phyloP scores from a whole-genome alignment of 2,329 filamentous ascomycete genomes.

The Fusarium sp. region DNA sequence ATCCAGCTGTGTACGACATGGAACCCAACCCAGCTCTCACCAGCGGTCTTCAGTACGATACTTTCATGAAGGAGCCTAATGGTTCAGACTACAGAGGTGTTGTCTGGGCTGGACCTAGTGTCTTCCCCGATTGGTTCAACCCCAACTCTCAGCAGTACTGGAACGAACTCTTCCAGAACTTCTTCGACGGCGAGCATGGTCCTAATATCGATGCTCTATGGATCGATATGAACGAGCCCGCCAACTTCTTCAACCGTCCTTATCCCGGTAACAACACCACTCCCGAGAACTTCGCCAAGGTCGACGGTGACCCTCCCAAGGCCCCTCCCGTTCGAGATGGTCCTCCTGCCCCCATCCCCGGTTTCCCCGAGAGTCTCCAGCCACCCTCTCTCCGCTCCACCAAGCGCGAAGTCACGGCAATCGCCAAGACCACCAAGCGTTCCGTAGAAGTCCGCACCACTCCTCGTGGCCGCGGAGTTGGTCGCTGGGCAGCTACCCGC shows the following conservation, averaged over 20 bases:
- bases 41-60: slow-evolving; percentile 53
- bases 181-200: slow-evolving; percentile 70
- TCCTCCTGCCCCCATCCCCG: slow-evolving; percentile 34
- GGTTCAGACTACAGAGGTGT: slow-evolving; percentile 68
- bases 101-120: slow-evolving; percentile 79
- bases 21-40: slow-evolving; percentile 48
- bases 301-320: slow-evolving; percentile 62
- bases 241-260: slow-evolving; percentile 46
- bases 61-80: slow-evolving; percentile 61
- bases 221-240: slow-evolving; percentile 71
- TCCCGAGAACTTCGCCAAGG: slow-evolving; percentile 48
- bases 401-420: not conserved
- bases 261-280: slow-evolving; percentile 51
- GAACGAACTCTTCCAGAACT: slow-evolving; percentile 70
- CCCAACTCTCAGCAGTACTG: slow-evolving; percentile 71
- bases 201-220: slow-evolving; percentile 80
- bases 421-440: not conserved
- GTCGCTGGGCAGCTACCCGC: slow-evolving; percentile 21
- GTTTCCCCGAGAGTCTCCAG: slow-evolving; percentile 38
- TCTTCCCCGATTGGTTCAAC: slow-evolving; percentile 81
- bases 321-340: slow-evolving; percentile 67
- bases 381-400: slow-evolving; percentile 14
- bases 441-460: not conserved
- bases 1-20: slow-evolving; percentile 70
- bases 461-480: slow-evolving; percentile 3